phyloP scores from a whole-genome alignment of 73 alveolate genomes.

The Paramecium tetraurelia region DNA sequence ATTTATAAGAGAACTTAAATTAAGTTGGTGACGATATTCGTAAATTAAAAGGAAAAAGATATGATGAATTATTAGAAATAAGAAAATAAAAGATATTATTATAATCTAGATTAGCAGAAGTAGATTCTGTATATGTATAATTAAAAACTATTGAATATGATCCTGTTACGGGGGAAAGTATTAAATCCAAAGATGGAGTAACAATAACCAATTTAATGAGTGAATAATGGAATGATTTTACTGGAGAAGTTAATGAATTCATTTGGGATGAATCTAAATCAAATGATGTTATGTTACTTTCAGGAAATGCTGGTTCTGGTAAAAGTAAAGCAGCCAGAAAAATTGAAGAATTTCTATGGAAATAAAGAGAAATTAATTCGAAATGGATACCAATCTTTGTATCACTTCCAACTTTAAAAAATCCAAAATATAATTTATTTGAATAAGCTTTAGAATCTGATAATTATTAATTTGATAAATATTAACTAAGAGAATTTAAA shows the following conservation, averaged over 20 bases:
- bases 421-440: neutral
- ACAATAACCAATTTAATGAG: neutral
- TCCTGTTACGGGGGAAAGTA: neutral
- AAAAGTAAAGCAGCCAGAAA: neutral
- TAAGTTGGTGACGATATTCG: neutral
- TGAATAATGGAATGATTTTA: neutral
- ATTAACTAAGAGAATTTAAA: neutral
- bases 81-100: neutral
- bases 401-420: neutral
- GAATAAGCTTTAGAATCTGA: neutral
- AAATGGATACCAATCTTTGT: neutral
- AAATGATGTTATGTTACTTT: neutral
- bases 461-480: neutral
- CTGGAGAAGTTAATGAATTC: neutral
- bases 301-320: constrained; percentile 31
- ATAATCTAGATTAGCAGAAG: neutral
- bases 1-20: neutral
- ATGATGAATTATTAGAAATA: neutral
- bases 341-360: neutral
- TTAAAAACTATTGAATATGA: neutral
- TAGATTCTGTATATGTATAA: neutral
- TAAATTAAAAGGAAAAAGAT: neutral
- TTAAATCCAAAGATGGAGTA: neutral
- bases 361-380: neutral
- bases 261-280: neutral